A percentile compares a stretch with the other conserved stretches of the same genome.
phyloP scores from a whole-genome alignment of 768 basidiomycete species.

The Psilocybe cyanescens region DNA sequence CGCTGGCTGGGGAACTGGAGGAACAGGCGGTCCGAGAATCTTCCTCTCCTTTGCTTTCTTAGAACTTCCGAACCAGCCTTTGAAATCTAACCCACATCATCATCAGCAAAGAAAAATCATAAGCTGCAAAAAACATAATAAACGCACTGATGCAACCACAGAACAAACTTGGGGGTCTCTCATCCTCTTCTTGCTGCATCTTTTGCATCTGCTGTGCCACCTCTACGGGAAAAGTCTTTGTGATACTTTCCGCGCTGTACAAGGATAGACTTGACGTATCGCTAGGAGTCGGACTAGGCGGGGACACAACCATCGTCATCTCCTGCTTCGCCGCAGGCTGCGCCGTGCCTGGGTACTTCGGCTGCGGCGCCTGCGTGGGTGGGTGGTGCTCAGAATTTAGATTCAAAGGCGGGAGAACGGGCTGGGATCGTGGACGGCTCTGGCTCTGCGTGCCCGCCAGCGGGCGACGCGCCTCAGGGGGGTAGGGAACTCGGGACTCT shows the following conservation, averaged over 20 bases:
- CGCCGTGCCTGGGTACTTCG: conserved; percentile 7
- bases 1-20: conserved; percentile 11
- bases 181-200: conserved; percentile 17
- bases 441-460: conserved; percentile 23
- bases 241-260: conserved; percentile 24
- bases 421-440: conserved; percentile 17
- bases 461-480: conserved; percentile 26
- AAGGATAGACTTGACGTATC: conserved; percentile 23
- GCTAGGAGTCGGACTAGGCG: conserved; percentile 24
- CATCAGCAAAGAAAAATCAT: not conserved
- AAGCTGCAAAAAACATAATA: not conserved
- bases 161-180: conserved; percentile 17
- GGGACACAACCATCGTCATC: conserved; percentile 12
- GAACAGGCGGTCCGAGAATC: conserved; percentile 19
- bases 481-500: conserved; percentile 18
- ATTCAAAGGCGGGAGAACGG: conserved; percentile 16
- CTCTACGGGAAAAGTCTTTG: conserved; percentile 22
- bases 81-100: conserved; percentile 17
- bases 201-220: conserved; percentile 8
- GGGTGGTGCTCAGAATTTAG: conserved; percentile 18
- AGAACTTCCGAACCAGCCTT: conserved; percentile 20
- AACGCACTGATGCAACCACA: conserved; percentile 25
- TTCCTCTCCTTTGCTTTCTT: conserved; percentile 19
- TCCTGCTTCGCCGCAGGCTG: conserved; percentile 16
- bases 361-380: conserved; percentile 10